A percentile compares a stretch with the other conserved stretches of the same genome.
Evolutionary conservation across 345 rosid genomes (phyloP).

Genomic region (Trapa incisa): DNA sequence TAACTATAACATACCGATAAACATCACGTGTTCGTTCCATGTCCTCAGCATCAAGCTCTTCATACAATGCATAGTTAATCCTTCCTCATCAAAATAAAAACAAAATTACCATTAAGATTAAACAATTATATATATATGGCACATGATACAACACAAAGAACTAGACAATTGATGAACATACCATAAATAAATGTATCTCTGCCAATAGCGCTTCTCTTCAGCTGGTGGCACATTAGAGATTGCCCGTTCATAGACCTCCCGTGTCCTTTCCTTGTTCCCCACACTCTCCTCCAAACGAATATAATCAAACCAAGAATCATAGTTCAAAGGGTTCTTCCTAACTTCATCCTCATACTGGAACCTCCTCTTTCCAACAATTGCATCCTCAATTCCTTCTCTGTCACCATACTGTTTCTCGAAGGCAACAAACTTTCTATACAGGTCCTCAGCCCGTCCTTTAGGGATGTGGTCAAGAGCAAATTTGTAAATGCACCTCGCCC

Average conservation of each 20-base stretch:
- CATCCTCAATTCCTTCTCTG: constrained; percentile 80
- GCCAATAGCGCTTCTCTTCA: constrained; percentile 85
- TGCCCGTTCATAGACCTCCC: constrained; percentile 77
- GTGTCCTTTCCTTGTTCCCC: constrained; percentile 45
- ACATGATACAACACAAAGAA: not conserved
- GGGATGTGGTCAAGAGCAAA: constrained; percentile 80
- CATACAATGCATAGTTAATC: constrained; percentile 82
- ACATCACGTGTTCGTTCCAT: constrained; percentile 61
- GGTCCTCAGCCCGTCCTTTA: constrained; percentile 74
- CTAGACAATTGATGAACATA: constrained; percentile 17
- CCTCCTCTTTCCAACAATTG: constrained; percentile 82
- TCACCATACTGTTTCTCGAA: constrained; percentile 86
- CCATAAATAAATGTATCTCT: constrained; percentile 82
- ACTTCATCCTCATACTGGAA: constrained; percentile 87
- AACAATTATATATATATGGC: not conserved
- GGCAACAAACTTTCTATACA: constrained; percentile 63
- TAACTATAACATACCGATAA: constrained; percentile 32
- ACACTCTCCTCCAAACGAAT: constrained; percentile 69
- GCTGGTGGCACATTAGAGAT: constrained; percentile 83
- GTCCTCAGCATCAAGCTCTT: constrained; percentile 78
- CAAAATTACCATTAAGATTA: constrained; percentile 3
- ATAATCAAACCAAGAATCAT: constrained; percentile 82
- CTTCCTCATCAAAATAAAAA: constrained; percentile 14
- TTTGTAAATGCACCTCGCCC: constrained; percentile 73
- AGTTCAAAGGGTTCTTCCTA: constrained; percentile 65